Percentiles rank a stretch among this genome's conserved stretches.
phyloP scores from a whole-genome alignment of 257 asterid species.

The Penstemon barbatus region DNA sequence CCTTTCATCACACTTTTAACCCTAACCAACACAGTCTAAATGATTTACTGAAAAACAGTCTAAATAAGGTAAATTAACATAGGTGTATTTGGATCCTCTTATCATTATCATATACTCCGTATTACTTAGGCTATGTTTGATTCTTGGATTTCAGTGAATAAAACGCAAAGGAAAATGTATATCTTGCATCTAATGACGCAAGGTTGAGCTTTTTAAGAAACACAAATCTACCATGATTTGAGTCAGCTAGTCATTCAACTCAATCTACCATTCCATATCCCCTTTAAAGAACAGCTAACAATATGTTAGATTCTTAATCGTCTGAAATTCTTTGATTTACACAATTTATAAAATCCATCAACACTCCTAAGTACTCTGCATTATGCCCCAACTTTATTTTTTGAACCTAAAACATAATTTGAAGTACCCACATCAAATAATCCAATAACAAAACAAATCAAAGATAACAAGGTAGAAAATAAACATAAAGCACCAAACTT shows the following conservation, averaged over 20 bases:
- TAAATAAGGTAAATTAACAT: too few relatives aligned
- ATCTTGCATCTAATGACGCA: too few relatives aligned
- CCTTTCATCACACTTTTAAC: not conserved
- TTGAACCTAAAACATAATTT: not conserved
- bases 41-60: not conserved
- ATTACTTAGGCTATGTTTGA: too few relatives aligned
- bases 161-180: too few relatives aligned
- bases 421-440: not conserved
- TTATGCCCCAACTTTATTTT: not conserved
- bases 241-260: too few relatives aligned
- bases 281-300: too few relatives aligned
- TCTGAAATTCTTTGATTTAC: conserved; percentile 7
- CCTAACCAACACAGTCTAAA: not conserved
- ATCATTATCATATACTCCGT: not conserved
- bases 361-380: not conserved
- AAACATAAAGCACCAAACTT: not conserved
- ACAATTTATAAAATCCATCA: not conserved
- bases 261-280: too few relatives aligned
- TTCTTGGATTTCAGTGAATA: too few relatives aligned
- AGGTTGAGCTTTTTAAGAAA: too few relatives aligned
- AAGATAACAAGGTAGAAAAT: not conserved
- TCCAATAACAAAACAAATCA: not conserved
- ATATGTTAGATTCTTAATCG: not conserved
- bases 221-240: too few relatives aligned
- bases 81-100: not conserved